Base-by-base conservation (phyloP, 495 filamentous ascomycete species). In the Daldinia loculata region DNA sequence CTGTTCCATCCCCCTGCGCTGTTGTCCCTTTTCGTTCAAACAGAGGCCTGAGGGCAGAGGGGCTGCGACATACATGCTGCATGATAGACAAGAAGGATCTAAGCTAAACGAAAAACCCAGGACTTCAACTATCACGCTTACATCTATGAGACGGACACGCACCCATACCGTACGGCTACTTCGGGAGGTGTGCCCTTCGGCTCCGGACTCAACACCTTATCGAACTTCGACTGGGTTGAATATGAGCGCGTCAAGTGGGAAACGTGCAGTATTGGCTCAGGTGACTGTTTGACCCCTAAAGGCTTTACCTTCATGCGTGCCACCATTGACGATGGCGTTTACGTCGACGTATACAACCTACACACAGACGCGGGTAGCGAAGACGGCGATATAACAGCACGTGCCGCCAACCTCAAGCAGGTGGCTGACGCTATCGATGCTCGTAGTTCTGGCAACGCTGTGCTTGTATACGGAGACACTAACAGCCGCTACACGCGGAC, bases 111-210 rank as follows among this genome's bases (percentile, higher is more conserved):
- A 9, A 26, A 55, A 60, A 2, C 32, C 43, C 55, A 79, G 83
- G 87, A 90, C 74, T 90, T 90, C 81, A 88, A 88, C 79, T 90
- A 88, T 75, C 88, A 90, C 71, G 85, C 85, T 6, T 75, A 81
- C 59, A 80, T 90, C 61, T 89, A 89, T 74, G 75, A 70, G 0
- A 83, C 83, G 24, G 84, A 89, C 72, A 78, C 71, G 43, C 88
- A 89, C 73, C 80, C 83, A 15, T 85, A 87, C 74, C 80, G 88
- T 41, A 89, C 88, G 4, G 74, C 87, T 0, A 90, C 87, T 3
- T 87, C 84, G 3, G 89, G 89, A 19, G 86, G 85, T 26, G 88
- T 88, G 3, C 84, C 80, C 3, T 81, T 90, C 68, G 88, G 89
- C 43, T 83, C 80, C 48, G 88, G 89, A 1, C 77, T 91, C 55